Base-by-base conservation (phyloP, 2,329 filamentous ascomycete genomes). In the Verticillium tricorpus region DNA sequence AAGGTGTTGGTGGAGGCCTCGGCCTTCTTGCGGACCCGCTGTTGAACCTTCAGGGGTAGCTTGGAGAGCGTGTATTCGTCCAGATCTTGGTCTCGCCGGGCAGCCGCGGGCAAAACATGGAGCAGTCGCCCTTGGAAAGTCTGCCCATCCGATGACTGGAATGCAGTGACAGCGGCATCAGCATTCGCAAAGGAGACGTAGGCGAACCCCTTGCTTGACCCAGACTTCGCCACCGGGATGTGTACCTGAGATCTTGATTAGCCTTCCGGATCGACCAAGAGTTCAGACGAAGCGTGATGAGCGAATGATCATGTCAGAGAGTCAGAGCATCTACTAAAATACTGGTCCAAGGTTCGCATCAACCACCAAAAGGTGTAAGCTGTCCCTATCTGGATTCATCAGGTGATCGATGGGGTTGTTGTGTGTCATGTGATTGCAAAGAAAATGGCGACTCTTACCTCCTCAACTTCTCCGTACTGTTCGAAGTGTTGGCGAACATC, bases 381-480 rank as follows among this genome's bases (percentile, higher is more conserved):
- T 98, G 95, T 98, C 95, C 95, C 95, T 98, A 98, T 98, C 95
- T 90, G 90, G 86, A 81, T 92, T 98, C 94, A 98, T 98, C 95
- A 94, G 54, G 60, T 58, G 40, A 67, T 64, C 58, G 58, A n/a
- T 25, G 45, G 39, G 45, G 45, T 19, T 52, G 45, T 12, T 9
- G 40, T 50, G 9, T 25, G 45, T 52, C 57, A 25, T 60, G 40
- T 45, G 19, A 56, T 67, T 60, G 59, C 55, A 62, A 69, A 66
- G 64, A 64, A 66, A 57, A 61, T 67, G 66, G 64, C 60, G 67
- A 78, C n/a, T 31, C 91, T 83, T 88, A 98, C 95, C 89, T 98
- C 94, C 83, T 94, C 85, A 56, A 97, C 77, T 61, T 83, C 80
- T 40, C 93, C 94, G 73, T 89, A 94, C 31, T 82, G 80, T 56